Percentiles rank a stretch among this genome's conserved stretches.
phyloP scores from a whole-genome alignment of 2,329 filamentous ascomycete genomes.

The Neonectria punicea region DNA sequence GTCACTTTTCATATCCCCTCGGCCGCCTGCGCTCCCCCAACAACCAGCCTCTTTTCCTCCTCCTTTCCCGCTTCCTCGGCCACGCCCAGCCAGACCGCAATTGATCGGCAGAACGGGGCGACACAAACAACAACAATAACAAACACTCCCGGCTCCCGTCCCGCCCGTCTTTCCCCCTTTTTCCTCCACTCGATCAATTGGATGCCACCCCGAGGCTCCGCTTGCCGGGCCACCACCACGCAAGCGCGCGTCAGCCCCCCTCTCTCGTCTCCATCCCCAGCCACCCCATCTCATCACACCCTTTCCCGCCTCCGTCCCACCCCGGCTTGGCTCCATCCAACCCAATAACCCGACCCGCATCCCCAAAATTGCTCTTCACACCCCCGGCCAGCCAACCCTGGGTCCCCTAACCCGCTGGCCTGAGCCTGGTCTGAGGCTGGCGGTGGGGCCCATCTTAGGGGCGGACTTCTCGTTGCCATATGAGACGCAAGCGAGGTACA shows the following conservation, averaged over 20 bases:
- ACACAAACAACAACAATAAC: conserved; percentile 23
- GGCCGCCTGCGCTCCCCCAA: neutral
- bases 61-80: conserved; percentile 1
- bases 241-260: conserved; percentile 36
- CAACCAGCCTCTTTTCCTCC: neutral
- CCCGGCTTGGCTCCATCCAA: conserved; percentile 34
- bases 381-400: conserved; percentile 34
- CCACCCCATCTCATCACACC: conserved; percentile 33
- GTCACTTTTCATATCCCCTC: neutral
- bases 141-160: neutral
- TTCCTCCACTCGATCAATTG: conserved; percentile 27
- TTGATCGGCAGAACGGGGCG: conserved; percentile 25
- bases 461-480: conserved; percentile 43
- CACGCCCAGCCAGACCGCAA: conserved; percentile 8
- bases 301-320: conserved; percentile 26
- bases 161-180: conserved; percentile 11
- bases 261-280: conserved; percentile 27
- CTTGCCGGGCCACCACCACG: conserved; percentile 33
- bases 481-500: conserved; percentile 46
- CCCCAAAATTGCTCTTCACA: conserved; percentile 41
- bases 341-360: conserved; percentile 34
- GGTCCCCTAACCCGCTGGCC: conserved; percentile 35
- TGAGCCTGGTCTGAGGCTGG: conserved; percentile 40
- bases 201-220: conserved; percentile 31
- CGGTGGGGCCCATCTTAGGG: conserved; percentile 40